Evolutionary conservation across 2,329 filamentous ascomycete genomes (phyloP).

Genomic region (Eutypa lata): DNA sequence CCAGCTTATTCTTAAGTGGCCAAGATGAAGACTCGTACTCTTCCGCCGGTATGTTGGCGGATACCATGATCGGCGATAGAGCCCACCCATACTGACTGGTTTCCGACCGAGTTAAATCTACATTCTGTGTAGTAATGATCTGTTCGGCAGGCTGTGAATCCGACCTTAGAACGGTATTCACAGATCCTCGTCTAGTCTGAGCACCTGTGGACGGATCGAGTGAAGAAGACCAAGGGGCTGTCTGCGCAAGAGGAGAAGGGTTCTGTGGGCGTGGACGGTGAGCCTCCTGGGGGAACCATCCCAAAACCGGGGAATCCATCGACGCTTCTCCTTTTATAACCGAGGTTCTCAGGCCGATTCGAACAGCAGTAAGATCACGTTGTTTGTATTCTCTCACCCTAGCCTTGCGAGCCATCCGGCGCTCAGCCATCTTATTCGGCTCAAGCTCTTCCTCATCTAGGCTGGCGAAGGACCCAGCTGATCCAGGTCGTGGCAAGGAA

Average conservation of each 20-base stretch:
- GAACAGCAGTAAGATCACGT: conserved; percentile 18
- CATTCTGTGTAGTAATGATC: background rate
- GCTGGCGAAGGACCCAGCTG: background rate
- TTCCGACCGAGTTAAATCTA: background rate
- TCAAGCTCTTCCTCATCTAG: conserved; percentile 5
- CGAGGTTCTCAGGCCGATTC: conserved; percentile 3
- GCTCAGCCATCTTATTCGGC: conserved; percentile 15
- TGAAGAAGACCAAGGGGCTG: conserved; percentile 3
- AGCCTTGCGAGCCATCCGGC: conserved; percentile 19
- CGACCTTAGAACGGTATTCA: background rate
- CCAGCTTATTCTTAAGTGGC: background rate
- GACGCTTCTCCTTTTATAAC: conserved; percentile 2
- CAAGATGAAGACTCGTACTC: background rate
- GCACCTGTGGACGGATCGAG: background rate
- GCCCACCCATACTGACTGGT: background rate
- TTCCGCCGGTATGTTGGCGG: conserved; percentile 7
- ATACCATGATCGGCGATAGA: conserved; percentile 25
- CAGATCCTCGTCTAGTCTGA: background rate
- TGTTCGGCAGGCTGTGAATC: background rate
- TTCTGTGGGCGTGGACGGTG: conserved; percentile 3
- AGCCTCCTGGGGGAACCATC: conserved; percentile 14
- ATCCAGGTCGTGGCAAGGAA: background rate
- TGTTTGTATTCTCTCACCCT: conserved; percentile 20
- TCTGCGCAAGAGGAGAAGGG: conserved; percentile 5
- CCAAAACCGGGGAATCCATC: conserved; percentile 21